These are phyloP conservation scores for Fusarium liriodendri DNA, from an alignment of 2,329 filamentous ascomycete species.

Conservation along the genomic window DNA sequence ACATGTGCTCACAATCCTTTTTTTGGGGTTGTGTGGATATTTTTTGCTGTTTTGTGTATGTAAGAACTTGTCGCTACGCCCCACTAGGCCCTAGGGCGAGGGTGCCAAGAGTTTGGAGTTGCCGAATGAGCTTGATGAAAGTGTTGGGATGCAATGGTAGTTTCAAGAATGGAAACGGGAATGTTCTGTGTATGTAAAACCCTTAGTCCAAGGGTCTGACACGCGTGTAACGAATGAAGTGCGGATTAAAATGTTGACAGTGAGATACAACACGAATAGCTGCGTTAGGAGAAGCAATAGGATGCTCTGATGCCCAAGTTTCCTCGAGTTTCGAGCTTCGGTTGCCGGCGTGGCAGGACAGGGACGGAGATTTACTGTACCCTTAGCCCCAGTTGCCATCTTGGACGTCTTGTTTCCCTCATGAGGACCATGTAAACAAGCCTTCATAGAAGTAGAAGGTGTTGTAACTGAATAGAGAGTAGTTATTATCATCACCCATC, in stretches of 20 bases:
- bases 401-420: not conserved
- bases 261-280: not conserved
- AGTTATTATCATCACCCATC: not conserved
- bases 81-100: not conserved
- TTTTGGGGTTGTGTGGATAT: conserved; percentile 15
- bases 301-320: not conserved
- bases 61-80: not conserved
- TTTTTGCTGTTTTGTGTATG: not conserved
- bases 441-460: not conserved
- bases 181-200: not conserved
- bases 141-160: not conserved
- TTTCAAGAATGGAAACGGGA: not conserved
- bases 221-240: not conserved
- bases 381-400: not conserved
- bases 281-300: not conserved
- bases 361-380: not conserved
- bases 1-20: not conserved
- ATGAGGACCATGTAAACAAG: not conserved
- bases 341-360: not conserved
- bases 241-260: not conserved
- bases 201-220: not conserved
- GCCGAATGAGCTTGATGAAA: not conserved
- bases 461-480: not conserved
- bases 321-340: not conserved
- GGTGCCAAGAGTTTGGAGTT: not conserved